Evolutionary conservation across 352 stramenopile species (phyloP).

Genomic region (Phytophthora megakarya): DNA sequence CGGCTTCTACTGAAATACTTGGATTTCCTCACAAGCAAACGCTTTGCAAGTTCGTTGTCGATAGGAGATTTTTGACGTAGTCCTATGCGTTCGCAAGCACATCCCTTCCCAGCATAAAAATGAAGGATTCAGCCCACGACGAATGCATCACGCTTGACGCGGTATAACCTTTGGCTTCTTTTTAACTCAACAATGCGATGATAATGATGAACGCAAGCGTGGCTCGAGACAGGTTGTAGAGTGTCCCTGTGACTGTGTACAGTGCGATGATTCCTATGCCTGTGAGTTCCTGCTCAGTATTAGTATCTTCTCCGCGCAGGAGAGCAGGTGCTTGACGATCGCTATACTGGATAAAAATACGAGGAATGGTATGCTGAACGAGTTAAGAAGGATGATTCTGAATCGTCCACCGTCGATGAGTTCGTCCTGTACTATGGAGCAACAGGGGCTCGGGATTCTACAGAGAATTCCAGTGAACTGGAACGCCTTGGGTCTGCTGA

Average conservation of each 20-base stretch:
- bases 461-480: slow-evolving; percentile 71
- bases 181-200: slow-evolving; percentile 89
- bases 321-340: slow-evolving; percentile 86
- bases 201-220: slow-evolving; percentile 90
- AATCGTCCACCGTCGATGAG: slow-evolving; percentile 49
- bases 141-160: slow-evolving; percentile 60
- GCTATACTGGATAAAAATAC: slow-evolving; percentile 90
- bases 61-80: slow-evolving; percentile 42
- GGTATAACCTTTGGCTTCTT: slow-evolving; percentile 84
- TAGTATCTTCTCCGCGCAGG: slow-evolving; percentile 68
- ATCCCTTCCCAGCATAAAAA: slow-evolving; percentile 52
- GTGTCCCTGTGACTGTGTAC: slow-evolving; percentile 79
- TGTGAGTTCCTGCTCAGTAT: slow-evolving; percentile 85
- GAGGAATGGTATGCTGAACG: slow-evolving; percentile 75
- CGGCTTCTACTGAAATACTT: slow-evolving; percentile 23
- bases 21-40: slow-evolving; percentile 30
- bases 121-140: slow-evolving; percentile 55
- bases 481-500: slow-evolving; percentile 64
- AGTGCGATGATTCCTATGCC: slow-evolving; percentile 83
- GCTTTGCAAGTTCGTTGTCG: slow-evolving; percentile 50
- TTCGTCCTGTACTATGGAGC: slow-evolving; percentile 52
- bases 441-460: slow-evolving; percentile 57
- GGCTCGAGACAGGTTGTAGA: slow-evolving; percentile 84
- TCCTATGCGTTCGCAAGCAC: slow-evolving; percentile 56
- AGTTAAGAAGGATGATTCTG: slow-evolving; percentile 54